phyloP scores from a whole-genome alignment of 306 rosid genomes.

The Malus orientalis region DNA sequence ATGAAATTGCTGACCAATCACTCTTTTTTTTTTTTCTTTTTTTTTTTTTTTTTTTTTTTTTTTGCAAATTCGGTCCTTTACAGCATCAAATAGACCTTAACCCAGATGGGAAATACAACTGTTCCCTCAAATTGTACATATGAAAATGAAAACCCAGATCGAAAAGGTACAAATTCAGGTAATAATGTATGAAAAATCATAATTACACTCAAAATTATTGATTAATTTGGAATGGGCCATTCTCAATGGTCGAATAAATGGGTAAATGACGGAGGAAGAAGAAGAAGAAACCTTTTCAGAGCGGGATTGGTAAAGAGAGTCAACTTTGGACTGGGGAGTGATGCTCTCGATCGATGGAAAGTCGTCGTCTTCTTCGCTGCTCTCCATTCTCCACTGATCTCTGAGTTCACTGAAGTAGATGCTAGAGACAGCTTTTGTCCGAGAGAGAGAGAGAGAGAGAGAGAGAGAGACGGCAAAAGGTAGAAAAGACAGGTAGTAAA shows the following conservation, averaged over 20 bases:
- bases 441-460: background rate
- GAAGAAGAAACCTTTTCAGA: conserved; percentile 63
- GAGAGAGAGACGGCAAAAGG: too few species aligned
- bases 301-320: conserved; percentile 84
- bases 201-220: background rate
- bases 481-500: too few species aligned
- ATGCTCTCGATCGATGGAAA: conserved; percentile 85
- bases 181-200: background rate
- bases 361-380: conserved; percentile 96
- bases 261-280: background rate
- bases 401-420: background rate
- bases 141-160: background rate
- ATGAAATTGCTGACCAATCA: background rate
- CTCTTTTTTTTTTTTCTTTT: too few species aligned
- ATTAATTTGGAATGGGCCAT: background rate
- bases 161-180: background rate
- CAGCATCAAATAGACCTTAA: background rate
- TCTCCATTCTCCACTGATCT: conserved; percentile 49
- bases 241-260: background rate
- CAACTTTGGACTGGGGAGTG: conserved; percentile 82
- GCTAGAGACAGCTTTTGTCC: background rate
- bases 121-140: background rate
- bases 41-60: too few species aligned
- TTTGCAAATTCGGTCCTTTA: background rate
- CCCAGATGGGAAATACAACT: background rate